Evolutionary conservation across 2,329 filamentous ascomycete genomes (phyloP).

Genomic region (Aureobasidium sp.): DNA sequence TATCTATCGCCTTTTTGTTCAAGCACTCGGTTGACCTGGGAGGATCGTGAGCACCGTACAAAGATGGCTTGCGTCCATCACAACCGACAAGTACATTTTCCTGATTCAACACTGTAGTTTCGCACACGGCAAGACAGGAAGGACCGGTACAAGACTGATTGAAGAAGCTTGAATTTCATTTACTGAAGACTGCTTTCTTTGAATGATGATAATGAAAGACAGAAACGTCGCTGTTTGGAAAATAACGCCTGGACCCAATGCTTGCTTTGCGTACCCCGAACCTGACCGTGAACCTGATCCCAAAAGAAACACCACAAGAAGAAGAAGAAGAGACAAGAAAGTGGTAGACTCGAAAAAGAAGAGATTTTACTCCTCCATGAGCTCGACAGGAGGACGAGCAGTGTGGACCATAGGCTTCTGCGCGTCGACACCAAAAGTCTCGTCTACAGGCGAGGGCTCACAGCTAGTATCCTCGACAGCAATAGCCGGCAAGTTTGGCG

Average conservation of each 20-base stretch:
- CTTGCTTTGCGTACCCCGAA: not conserved
- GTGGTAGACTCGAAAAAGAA: too few relatives aligned
- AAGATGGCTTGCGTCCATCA: not conserved
- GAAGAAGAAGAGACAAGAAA: not conserved
- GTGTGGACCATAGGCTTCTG: slow-evolving; percentile 43
- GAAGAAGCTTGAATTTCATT: not conserved
- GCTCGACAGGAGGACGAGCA: slow-evolving; percentile 46
- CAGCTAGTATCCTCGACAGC: slow-evolving; percentile 53
- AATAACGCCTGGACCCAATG: not conserved
- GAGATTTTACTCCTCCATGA: slow-evolving; percentile 36
- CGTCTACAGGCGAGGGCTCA: slow-evolving; percentile 38
- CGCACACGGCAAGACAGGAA: not conserved
- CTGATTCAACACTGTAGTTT: too few relatives aligned
- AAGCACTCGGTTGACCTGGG: not conserved
- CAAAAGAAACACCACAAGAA: not conserved
- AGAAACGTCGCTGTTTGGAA: not conserved
- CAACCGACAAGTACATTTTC: not conserved
- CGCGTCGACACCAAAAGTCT: slow-evolving; percentile 32
- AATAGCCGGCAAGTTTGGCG: slow-evolving; percentile 51
- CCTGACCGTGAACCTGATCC: not conserved
- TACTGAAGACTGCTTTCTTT: not conserved
- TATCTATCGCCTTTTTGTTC: not conserved
- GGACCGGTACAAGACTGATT: not conserved
- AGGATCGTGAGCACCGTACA: not conserved
- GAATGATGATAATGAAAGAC: not conserved